Percentiles rank a stretch among this genome's conserved stretches.
phyloP scores from a whole-genome alignment of 2,329 filamentous ascomycete genomes.

The Cordyceps sp. region DNA sequence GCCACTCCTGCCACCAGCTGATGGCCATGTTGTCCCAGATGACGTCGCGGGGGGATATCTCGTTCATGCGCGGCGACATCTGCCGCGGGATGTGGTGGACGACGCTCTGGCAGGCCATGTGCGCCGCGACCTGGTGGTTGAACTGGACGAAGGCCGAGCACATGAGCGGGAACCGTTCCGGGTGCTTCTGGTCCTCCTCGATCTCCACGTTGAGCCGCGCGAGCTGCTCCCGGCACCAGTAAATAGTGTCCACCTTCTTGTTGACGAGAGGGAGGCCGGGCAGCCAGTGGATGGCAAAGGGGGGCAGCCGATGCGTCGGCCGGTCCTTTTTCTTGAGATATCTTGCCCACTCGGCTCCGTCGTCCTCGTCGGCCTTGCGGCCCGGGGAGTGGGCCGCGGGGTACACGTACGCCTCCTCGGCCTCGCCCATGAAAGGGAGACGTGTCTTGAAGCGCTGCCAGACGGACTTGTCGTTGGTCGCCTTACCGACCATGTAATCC shows the following conservation, averaged over 20 bases:
- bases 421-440: slow-evolving; percentile 31
- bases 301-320: slow-evolving; percentile 64
- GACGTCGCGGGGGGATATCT: slow-evolving; percentile 84
- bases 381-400: slow-evolving; percentile 45
- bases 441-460: slow-evolving; percentile 31
- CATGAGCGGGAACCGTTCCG: slow-evolving; percentile 79
- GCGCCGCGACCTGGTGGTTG: slow-evolving; percentile 90
- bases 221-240: slow-evolving; percentile 73
- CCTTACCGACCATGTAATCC: slow-evolving; percentile 14
- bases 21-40: slow-evolving; percentile 97
- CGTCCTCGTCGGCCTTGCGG: slow-evolving; percentile 38
- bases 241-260: slow-evolving; percentile 88
- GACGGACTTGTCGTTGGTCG: slow-evolving; percentile 25
- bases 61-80: slow-evolving; percentile 84
- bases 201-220: slow-evolving; percentile 85
- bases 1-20: slow-evolving; percentile 81
- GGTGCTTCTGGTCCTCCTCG: slow-evolving; percentile 71
- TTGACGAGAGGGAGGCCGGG: slow-evolving; percentile 63
- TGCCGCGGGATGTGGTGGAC: slow-evolving; percentile 84
- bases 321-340: slow-evolving; percentile 71
- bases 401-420: slow-evolving; percentile 34
- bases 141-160: slow-evolving; percentile 97
- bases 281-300: slow-evolving; percentile 50
- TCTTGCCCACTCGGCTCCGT: slow-evolving; percentile 59
- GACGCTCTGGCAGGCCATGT: slow-evolving; percentile 91